phyloP scores from a whole-genome alignment of 305 asterid genomes.

The Ilex paraguariensis region DNA sequence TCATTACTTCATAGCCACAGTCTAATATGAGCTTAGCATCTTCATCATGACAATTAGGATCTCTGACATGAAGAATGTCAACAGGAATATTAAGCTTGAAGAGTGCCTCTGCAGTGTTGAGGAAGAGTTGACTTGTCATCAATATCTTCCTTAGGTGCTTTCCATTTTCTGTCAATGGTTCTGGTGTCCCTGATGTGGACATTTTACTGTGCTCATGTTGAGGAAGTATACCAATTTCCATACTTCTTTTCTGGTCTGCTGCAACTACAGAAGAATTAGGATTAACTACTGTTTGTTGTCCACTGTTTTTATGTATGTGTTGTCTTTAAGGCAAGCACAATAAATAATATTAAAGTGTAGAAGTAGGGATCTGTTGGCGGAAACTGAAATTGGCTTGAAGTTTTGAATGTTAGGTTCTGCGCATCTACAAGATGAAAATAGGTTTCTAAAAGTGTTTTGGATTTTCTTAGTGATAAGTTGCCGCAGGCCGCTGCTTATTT shows the following conservation, averaged over 20 bases:
- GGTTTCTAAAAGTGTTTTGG: no score
- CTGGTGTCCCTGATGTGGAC: constrained; percentile 22
- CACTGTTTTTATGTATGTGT: no score
- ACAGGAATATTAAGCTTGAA: constrained; percentile 78
- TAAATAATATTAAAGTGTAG: no score
- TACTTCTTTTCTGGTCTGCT: constrained; percentile 9
- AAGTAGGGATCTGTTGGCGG: no score
- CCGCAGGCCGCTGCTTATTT: no score
- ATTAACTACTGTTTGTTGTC: no score
- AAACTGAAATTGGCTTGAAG: no score
- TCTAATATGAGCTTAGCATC: constrained; percentile 47
- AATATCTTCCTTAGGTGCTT: constrained; percentile 59
- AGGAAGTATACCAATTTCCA: constrained; percentile 5
- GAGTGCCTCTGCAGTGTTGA: constrained; percentile 75
- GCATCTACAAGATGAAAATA: no score
- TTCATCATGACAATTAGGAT: constrained; percentile 28
- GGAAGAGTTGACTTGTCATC: constrained; percentile 55
- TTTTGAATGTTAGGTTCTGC: no score
- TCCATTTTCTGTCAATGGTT: constrained; percentile 64
- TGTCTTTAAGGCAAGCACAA: no score
- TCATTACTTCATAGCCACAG: constrained; percentile 67
- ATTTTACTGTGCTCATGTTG: constrained; percentile 12
- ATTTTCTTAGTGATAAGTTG: no score
- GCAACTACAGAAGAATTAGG: constrained; percentile 1
- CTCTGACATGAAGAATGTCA: constrained; percentile 49